Evolutionary conservation across 805 yeast genomes (phyloP), one percentile per base, ranked within the genome.

Genomic region (Metschnikowia lunata): DNA sequence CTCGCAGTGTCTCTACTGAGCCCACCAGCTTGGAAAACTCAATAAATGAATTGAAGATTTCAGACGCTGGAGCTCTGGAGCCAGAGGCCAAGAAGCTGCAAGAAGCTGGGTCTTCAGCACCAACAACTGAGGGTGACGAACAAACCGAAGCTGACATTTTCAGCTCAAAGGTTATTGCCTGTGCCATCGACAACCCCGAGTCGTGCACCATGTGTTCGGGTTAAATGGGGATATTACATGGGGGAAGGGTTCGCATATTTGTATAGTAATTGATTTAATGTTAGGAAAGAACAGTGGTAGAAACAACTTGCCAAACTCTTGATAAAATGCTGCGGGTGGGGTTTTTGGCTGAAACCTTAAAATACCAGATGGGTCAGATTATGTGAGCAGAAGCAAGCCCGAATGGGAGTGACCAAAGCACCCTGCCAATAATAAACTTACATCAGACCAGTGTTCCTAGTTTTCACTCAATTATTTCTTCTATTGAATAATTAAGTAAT

Each of bases 121-220:
- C 23, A 18, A 18, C 23, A 18, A 18, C 23, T 18, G 34, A 59
- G 49, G 29, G 18, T 15, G 55, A 51, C 18, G 61, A 56, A 12
- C 51, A 36, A 14, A 59, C 58, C 33, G 91, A 83, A 56, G 80
- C 74, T 47, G 96, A 91, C 64, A 91, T 91, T 57, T 93, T 74
- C 78, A 88, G 91, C 67, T 85, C 95, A 26, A 84, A 90, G 69
- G 98, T 86, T 30, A 82, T 91, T 69, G 97, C 97, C 30, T 91
- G 99, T 75, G 95, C 97, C 45, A 89, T 93, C 65, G 83, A 86
- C 66, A 91, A 93, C 73, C 97, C 97, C 47, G 98, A 88, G 72
- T 81, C 98, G 40, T 91, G 99, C 72, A 91, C 91, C 62, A 93
- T 93, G 98, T 93, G 99, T 75, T 91, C 98, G 48, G 98, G 98